A percentile compares a stretch with the other conserved stretches of the same genome.
Evolutionary conservation across 1,139 yeast species (phyloP).

Genomic region (Pichia sp.): DNA sequence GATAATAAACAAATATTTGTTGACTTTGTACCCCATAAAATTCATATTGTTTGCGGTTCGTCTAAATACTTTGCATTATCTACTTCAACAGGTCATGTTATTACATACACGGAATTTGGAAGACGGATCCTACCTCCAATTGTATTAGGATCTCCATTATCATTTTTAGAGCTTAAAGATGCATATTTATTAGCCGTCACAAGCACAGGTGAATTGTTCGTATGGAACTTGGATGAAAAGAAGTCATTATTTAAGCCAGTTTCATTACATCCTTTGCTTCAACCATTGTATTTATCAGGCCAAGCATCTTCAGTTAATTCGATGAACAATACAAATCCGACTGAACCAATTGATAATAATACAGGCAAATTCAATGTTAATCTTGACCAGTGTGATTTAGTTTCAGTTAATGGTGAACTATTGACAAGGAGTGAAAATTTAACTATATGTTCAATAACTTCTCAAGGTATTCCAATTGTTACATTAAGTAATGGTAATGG

Average conservation of each 20-base stretch:
- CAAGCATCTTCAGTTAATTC: constrained; percentile 17
- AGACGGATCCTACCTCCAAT: constrained; percentile 45
- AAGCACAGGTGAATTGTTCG: constrained; percentile 70
- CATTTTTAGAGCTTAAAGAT: constrained; percentile 48
- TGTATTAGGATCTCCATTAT: constrained; percentile 46
- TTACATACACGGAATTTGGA: constrained; percentile 46
- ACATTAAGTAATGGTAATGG: constrained; percentile 89
- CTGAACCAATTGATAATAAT: neutral
- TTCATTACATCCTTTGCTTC: constrained; percentile 53
- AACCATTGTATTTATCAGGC: constrained; percentile 36
- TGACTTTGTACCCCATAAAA: constrained; percentile 45
- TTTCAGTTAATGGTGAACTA: constrained; percentile 54
- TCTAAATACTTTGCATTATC: constrained; percentile 46
- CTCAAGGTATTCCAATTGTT: constrained; percentile 67
- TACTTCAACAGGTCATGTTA: constrained; percentile 45
- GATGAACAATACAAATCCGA: neutral
- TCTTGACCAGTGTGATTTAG: constrained; percentile 23
- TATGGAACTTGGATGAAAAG: constrained; percentile 60
- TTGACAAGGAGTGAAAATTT: constrained; percentile 75
- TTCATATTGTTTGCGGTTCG: constrained; percentile 40
- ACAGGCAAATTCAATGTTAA: constrained; percentile 1
- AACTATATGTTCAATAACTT: constrained; percentile 77
- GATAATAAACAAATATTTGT: constrained; percentile 42
- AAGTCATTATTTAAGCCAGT: constrained; percentile 46
- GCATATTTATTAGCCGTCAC: constrained; percentile 66